phyloP scores from a whole-genome alignment of 2,329 filamentous ascomycete species.

The Cladosporium sp. region DNA sequence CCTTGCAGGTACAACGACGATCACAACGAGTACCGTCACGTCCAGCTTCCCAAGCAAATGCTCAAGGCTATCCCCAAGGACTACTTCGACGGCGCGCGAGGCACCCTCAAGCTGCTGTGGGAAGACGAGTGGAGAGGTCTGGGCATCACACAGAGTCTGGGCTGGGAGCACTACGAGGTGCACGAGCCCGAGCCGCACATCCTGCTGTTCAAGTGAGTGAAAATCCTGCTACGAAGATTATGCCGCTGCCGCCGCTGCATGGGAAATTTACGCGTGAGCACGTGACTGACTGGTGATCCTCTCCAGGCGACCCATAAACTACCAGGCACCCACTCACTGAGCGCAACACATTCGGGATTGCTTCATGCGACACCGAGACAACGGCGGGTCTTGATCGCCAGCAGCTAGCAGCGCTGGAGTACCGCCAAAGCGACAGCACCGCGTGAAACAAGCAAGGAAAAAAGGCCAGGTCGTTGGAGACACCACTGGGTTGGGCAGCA shows the following conservation, averaged over 20 bases:
- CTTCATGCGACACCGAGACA: not conserved
- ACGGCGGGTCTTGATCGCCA: not conserved
- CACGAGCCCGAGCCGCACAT: conserved; percentile 99
- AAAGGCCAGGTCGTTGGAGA: not conserved
- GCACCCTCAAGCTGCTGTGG: conserved; percentile 93
- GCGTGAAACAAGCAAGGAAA: not conserved
- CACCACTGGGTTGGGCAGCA: not conserved
- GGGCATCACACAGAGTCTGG: conserved; percentile 97
- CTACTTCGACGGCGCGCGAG: conserved; percentile 84
- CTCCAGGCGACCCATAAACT: conserved; percentile 60
- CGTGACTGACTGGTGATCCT: conserved; percentile 1
- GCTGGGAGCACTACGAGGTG: conserved; percentile 99
- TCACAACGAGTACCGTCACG: conserved; percentile 95
- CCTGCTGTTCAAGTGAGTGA: conserved; percentile 89
- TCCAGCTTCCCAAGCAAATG: conserved; percentile 97
- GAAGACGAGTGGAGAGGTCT: conserved; percentile 98
- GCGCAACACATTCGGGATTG: not conserved
- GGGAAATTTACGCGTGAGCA: conserved; percentile 1
- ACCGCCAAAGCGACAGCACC: not conserved
- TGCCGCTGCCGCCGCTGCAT: not conserved
- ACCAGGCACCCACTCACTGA: conserved; percentile 61
- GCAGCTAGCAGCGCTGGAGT: not conserved
- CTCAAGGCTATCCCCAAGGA: conserved; percentile 94
- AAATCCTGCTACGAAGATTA: not conserved
- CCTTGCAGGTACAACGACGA: conserved; percentile 81